Base-by-base conservation (phyloP, 2,329 filamentous ascomycete species). In the Monilinia laxa region DNA sequence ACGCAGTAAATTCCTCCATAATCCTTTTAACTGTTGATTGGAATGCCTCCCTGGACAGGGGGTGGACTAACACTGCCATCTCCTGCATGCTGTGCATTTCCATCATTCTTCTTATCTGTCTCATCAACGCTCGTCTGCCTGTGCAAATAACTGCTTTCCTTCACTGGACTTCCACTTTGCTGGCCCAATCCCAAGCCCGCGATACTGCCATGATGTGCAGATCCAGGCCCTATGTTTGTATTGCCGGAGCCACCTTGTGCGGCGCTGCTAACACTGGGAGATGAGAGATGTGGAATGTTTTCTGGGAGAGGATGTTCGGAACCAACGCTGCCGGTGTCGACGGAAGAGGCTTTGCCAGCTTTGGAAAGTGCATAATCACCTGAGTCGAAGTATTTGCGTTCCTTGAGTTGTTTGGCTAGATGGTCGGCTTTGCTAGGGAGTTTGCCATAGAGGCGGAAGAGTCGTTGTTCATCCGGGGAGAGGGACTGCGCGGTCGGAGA, bases 301-400 rank as follows among this genome's bases (percentile, higher is more conserved):
- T 97, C 93, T 72, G 93, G 93, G 62, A 93, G 89, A 65, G 95
- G 95, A 79, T 99, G 95, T 81, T 97, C 90, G 75, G 92, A 93
- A 75, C 95, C 95, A 76, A 99, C 92, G 76, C 90, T 90, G 77
- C 94, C 96, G 68, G 96, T 92, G 77, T 96, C 94, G 76, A 95
- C 90, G 77, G 95, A 91, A 76, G 93, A 91, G 78, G 92, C 93
- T 82, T 98, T 98, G 80, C 95, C 95, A 68, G 95, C 95, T 83
- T 97, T 97, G 80, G 91, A 94, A 81, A 97, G 91, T 76, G 93
- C 93, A 76, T 97, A 97, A 82, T 97, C 93, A 76, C 93, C 93
- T 68, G 91, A 95, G 83, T 97, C 93, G 80, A 97, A 97, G 83
- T 97, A 97, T 83, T 96, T 99, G 83, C 95, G 93, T 80, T 98